phyloP scores from a whole-genome alignment of 495 filamentous ascomycete species.

The Lentithecium fluviatile region DNA sequence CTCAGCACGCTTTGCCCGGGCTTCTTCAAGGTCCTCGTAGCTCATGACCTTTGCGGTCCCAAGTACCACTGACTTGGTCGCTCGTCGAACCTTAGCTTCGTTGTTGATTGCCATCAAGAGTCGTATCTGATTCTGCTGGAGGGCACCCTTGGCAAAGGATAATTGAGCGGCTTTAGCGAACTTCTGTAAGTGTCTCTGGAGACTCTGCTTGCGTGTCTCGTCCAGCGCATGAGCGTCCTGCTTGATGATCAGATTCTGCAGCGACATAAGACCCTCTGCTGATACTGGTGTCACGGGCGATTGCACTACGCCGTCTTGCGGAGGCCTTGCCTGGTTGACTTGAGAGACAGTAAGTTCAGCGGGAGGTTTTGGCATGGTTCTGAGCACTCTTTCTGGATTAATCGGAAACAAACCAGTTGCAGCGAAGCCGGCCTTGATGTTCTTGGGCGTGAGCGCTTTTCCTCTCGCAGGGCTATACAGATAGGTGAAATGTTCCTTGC shows the following conservation, averaged over 20 bases:
- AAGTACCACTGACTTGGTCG: slow-evolving; percentile 10
- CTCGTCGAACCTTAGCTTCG: slow-evolving; percentile 11
- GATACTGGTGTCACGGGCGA: no score
- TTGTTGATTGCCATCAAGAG: slow-evolving; percentile 9
- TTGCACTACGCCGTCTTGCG: no score
- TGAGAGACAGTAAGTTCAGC: no score
- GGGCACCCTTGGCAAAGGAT: slow-evolving; percentile 2
- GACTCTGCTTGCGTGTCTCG: slow-evolving; percentile 2
- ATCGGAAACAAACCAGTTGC: no score
- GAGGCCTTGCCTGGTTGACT: no score
- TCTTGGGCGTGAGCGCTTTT: no score
- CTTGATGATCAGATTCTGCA: slow-evolving; percentile 10
- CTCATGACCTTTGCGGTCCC: slow-evolving; percentile 12
- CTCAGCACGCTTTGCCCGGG: slow-evolving; percentile 8
- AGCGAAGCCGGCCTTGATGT: no score
- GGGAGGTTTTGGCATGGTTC: no score
- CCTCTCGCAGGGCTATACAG: no score
- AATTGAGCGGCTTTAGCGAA: slow-evolving; percentile 1
- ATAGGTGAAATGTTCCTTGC: no score
- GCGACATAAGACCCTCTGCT: no score
- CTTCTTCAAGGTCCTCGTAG: slow-evolving; percentile 2
- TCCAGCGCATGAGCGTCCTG: slow-evolving; percentile 10
- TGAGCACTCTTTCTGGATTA: no score
- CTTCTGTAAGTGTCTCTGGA: slow-evolving; percentile 4
- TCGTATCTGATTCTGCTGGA: slow-evolving; percentile 2